Base-by-base conservation (phyloP, 2,329 filamentous ascomycete genomes). In the Ploettnerulaceae sp. region DNA sequence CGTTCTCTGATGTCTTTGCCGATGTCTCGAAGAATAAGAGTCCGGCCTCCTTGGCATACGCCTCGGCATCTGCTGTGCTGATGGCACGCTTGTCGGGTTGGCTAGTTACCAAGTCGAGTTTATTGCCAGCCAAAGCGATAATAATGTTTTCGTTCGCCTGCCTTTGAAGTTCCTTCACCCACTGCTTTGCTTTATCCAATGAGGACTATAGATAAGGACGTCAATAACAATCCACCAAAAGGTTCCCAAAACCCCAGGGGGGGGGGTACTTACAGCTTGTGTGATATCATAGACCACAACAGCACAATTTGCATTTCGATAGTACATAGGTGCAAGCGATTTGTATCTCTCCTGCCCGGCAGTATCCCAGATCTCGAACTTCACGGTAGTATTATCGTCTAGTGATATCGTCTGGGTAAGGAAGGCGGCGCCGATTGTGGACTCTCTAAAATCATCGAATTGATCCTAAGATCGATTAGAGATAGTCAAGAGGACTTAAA, bases 71-170 rank as follows among this genome's bases (percentile, higher is more conserved):
- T 57, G 85, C 85, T 17, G 86, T 85, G 51, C 83, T 67, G 52
- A 98, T 93, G 32, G 90, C 93, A 63, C 93, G 86, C 79, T 97
- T 97, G 67, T 96, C 91, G 37, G 91, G 91, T 66, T 88, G 86
- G 64, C 95, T 90, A 54, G 82, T 90, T 53, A 96, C 93, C 59
- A 98, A 74, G 77, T 98, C 93, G 64, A 95, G 76, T 73, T 98
- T 97, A 77, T 98, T 98, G 54, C 93, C 93, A 43, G 91, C 93
- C 33, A 98, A 82, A 36, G 93, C 93, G 64, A 98, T 98, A 69
- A 98, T 90, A 68, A 98, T 98, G 71, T 97, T 97, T 71, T 98
- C 93, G 74, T 97, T 98, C 54, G 94, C 93, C 72, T 98, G 93
- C 66, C 93, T 84, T 70, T 98, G 93, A 45, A 98, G 82, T 68